Conservation (phyloP, 169 alveolate genomes). For the Ichthyophthirius multifiliis region DNA sequence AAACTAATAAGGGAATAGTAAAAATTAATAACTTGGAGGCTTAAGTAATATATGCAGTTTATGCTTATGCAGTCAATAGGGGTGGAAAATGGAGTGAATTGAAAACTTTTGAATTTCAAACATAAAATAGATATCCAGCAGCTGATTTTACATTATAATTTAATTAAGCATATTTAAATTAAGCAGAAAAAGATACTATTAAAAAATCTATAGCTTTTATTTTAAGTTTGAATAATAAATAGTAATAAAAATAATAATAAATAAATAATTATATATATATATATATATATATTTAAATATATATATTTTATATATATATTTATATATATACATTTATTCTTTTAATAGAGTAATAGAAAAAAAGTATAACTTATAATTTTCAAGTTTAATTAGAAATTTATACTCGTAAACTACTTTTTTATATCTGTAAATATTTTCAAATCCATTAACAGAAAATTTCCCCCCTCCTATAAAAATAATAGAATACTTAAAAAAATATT, state of each 20-base stretch:
- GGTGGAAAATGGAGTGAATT: constrained; percentile 25
- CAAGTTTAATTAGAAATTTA: neutral
- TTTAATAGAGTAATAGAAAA: neutral
- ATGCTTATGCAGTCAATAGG: constrained; percentile 36
- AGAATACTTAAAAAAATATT: neutral
- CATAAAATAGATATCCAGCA: constrained; percentile 15
- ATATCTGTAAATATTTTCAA: constrained; percentile 6
- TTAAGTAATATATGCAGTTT: constrained; percentile 6
- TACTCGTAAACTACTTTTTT: neutral
- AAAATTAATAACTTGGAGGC: constrained; percentile 7
- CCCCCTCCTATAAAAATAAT: constrained; percentile 22
- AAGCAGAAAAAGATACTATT: constrained; percentile 24
- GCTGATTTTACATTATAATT: constrained; percentile 3
- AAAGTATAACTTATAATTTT: neutral
- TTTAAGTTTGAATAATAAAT: neutral
- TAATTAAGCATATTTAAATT: constrained; percentile 21
- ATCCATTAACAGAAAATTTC: constrained; percentile 32
- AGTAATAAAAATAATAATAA: constrained; percentile 6
- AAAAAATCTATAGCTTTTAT: constrained; percentile 18
- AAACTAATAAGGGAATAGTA: constrained; percentile 8
- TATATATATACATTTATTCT: neutral
- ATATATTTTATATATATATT: no score
- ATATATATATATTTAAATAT: no score
- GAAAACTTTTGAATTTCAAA: neutral
- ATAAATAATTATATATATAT: no score